Evolutionary conservation across 495 filamentous ascomycete genomes (phyloP), one percentile per base, ranked within the genome.

Genomic region (Annulohypoxylon nitens): DNA sequence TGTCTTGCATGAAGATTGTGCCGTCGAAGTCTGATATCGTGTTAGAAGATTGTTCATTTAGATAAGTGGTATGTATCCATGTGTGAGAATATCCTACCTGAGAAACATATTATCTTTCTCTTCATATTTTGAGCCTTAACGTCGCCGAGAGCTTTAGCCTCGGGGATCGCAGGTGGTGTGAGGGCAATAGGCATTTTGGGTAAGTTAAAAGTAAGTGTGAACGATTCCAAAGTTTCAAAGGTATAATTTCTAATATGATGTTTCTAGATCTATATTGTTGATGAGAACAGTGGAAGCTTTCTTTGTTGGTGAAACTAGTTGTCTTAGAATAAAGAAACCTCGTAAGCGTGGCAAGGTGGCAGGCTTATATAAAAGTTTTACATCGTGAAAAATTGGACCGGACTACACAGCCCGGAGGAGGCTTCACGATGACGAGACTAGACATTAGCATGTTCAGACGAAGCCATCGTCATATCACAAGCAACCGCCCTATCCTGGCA

Each of bases 1-100:
- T 93, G 67, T 93, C 91, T 86, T 93, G 90, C 86, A 92, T 90
- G 83, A 90, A 92, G 74, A 93, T 93, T 39, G 91, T 93, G 70
- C 91, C 91, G 75, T 93, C 91, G 73, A 93, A 93, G 79, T 93
- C 90, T 90, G 20, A 48, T 63, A 25, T 45, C 3, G 18, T 68
- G 58, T 73, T 64, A 73, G 59, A 43, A 53, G 8, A 45, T 48
- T 3, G 11, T 9, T 68, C 14, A 33, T 7, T 51, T 18, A 36
- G 68, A 25, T 9, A 53, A 25, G 51, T 30, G 4, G 54, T 20
- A 23, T 23, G 20, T 1, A 23, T 23, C 20, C 1, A 20, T 25
- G 11, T 26, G 18, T n/a, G 7, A n/a, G 34, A 58, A 23, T 53
- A 51, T 57, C 80, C 33, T 83, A 85, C 84, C 83, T 70, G 85